Percentiles rank a stretch among this genome's conserved stretches.
Evolutionary conservation across 139 green algal species (phyloP).

Genomic region (Limnomonas spitsbergensis): DNA sequence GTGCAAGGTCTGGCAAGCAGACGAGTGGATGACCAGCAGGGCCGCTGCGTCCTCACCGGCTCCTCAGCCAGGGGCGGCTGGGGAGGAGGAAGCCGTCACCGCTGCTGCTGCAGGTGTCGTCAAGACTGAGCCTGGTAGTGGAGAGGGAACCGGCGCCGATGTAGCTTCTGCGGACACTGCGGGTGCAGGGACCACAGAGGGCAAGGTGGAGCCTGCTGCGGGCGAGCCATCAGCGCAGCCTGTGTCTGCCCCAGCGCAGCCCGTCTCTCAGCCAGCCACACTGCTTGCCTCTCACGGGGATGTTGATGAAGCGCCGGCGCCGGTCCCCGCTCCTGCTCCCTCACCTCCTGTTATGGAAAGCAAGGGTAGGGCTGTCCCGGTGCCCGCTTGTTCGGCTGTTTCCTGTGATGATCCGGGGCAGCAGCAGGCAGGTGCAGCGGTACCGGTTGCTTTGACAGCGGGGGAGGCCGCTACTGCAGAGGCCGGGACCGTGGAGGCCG

Average conservation of each 20-base stretch:
- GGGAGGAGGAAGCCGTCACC: neutral
- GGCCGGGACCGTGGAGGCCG: slow-evolving; percentile 12
- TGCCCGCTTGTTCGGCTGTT: neutral
- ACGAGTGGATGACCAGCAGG: neutral
- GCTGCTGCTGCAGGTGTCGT: neutral
- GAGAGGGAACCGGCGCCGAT: neutral
- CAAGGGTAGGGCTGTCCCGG: neutral
- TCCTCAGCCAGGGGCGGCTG: slow-evolving; percentile 44
- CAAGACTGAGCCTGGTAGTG: neutral
- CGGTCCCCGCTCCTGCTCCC: neutral
- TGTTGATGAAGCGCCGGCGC: no score
- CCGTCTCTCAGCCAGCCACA: neutral
- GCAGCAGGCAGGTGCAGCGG: neutral
- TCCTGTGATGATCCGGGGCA: slow-evolving; percentile 47
- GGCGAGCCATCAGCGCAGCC: no score
- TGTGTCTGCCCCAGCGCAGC: neutral
- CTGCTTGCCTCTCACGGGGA: neutral
- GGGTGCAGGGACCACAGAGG: neutral
- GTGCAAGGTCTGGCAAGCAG: neutral
- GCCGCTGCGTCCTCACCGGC: slow-evolving; percentile 60
- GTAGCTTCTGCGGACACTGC: neutral
- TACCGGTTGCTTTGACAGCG: neutral
- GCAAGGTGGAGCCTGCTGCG: neutral
- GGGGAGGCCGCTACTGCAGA: neutral
- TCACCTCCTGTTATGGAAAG: neutral